Conservation (phyloP, 768 basidiomycete genomes). For the Tulasnella sp. region DNA sequence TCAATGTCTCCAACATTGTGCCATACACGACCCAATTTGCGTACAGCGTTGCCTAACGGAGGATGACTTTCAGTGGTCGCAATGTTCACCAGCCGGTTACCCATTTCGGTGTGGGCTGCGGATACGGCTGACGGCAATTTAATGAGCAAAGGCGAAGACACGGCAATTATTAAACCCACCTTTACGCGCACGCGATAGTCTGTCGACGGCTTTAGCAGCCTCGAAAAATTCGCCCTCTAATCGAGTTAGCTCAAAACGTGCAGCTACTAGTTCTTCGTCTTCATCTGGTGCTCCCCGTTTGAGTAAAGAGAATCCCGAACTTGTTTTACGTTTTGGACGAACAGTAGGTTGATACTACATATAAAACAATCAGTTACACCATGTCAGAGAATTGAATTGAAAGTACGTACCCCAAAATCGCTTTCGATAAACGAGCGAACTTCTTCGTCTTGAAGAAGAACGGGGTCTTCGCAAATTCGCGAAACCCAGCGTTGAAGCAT, state of each 20-base stretch:
- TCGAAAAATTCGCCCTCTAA: conserved; percentile 88
- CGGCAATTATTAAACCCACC: conserved; percentile 44
- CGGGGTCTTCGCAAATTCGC: conserved; percentile 82
- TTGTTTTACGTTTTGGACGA: conserved; percentile 54
- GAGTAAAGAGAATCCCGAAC: conserved; percentile 64
- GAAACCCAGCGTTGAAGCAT: conserved; percentile 93
- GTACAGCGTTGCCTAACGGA: conserved; percentile 67
- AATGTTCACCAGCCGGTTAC: conserved; percentile 81
- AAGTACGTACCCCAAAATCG: conserved; percentile 63
- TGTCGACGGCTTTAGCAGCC: conserved; percentile 81
- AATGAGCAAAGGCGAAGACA: conserved; percentile 3
- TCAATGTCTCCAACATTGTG: conserved; percentile 82
- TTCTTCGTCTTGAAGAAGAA: conserved; percentile 82
- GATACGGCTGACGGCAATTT: conserved; percentile 49
- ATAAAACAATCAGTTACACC: neutral
- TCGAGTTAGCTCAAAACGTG: conserved; percentile 83
- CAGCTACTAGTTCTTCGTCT: conserved; percentile 81
- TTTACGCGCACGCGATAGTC: conserved; percentile 66
- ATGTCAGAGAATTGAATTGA: neutral
- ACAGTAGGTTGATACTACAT: conserved; percentile 63
- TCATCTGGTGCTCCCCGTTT: conserved; percentile 78
- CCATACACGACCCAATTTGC: conserved; percentile 76
- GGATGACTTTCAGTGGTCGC: conserved; percentile 82
- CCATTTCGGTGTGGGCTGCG: conserved; percentile 70
- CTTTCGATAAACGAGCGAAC: conserved; percentile 89